A percentile compares a stretch with the other conserved stretches of the same genome.
phyloP scores from a whole-genome alignment of 2,329 filamentous ascomycete genomes.

The Fusarium drepaniforme region DNA sequence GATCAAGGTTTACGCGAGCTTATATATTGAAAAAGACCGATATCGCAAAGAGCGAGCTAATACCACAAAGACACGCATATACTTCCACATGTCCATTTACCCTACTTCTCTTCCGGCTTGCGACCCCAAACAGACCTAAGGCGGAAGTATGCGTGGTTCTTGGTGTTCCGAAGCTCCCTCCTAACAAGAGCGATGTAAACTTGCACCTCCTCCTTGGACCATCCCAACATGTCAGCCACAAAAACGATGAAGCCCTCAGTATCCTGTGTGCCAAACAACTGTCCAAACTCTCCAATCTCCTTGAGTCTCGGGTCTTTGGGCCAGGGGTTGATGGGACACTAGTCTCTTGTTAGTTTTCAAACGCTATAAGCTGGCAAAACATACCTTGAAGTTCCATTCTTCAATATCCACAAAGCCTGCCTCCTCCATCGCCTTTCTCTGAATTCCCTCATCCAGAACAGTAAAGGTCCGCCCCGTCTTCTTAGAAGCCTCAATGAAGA shows the following conservation, averaged over 20 bases:
- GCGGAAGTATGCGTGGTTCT: not conserved
- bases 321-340: not conserved
- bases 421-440: slow-evolving; percentile 37
- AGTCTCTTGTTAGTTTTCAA: not conserved
- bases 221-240: not conserved
- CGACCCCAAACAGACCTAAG: not conserved
- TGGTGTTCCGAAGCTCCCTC: not conserved
- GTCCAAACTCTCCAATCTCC: not conserved
- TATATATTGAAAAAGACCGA: not conserved
- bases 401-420: slow-evolving; percentile 38
- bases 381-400: slow-evolving; percentile 36
- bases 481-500: slow-evolving; percentile 46
- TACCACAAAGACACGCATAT: no score
- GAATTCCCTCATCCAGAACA: slow-evolving; percentile 35
- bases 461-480: slow-evolving; percentile 47
- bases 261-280: not conserved
- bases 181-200: not conserved
- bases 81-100: no score
- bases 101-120: not conserved
- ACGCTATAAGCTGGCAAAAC: rapidly evolving
- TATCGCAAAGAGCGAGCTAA: not conserved
- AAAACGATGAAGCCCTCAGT: not conserved
- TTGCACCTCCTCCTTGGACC: not conserved
- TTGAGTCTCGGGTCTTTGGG: not conserved
- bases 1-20: not conserved